Evolutionary conservation across 2,329 filamentous ascomycete genomes (phyloP), one percentile per base, ranked within the genome.

Genomic region (Amphichorda felina): DNA sequence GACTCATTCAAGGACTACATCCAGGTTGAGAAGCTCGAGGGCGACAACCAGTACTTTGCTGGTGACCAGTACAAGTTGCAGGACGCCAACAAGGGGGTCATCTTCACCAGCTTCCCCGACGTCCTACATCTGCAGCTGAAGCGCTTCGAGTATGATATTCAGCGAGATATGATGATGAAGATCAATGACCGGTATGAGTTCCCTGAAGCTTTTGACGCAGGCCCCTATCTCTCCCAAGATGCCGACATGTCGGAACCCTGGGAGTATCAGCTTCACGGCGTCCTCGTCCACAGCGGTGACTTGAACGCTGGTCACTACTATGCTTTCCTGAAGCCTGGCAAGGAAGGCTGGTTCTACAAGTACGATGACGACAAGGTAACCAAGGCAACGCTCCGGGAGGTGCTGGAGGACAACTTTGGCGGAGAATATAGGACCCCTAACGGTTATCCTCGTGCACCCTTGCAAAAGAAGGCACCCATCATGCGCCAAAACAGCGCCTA

Each of bases 291-390:
- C 59, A 95, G 86, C 46, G 91, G 91, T 41, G 91, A 96, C 51
- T 71, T 96, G 38, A 95, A 98, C 56, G 89, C 93, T 9, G 91
- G 91, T 4, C 91, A 98, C 59, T 98, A 98, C 60, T 98, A 98
- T 53, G 91, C 91, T 1, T 98, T 94, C 59, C 63, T 98, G 48
- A 95, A 94, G 54, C 91, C 93, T 1, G 75, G 79, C 39, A 93
- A 94, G 59, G 84, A 94, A 41, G 89, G 91, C 22, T 77, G 84
- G 63, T 98, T 94, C 63, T 96, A 93, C 67, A 91, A 83, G 50
- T 98, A 94, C 48, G 93, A 98, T 49, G 91, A 98, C 45, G 91
- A 98, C 52, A 82, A 88, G 45, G 91, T 98, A 28, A 96, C 88
- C n/a, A 84, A 83, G 44, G 89, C 88, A 2, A 95, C 88, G 0